Evolutionary conservation across 441 rosid species (phyloP), one percentile per base, ranked within the genome.

Genomic region (Gossypium schwendimanii): DNA sequence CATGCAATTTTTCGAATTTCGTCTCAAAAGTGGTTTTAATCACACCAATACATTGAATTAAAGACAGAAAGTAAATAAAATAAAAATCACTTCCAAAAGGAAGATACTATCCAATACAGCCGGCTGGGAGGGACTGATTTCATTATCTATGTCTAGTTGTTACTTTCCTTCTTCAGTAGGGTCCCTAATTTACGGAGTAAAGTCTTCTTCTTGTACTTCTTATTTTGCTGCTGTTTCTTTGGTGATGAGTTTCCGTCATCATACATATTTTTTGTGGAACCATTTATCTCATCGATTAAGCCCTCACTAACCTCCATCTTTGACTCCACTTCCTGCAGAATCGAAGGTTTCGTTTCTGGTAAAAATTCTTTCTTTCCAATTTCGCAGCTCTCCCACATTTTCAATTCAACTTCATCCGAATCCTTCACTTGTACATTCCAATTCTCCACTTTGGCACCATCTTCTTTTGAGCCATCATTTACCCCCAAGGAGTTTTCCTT

Each of bases 361-460:
- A 4, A 28, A 28, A 28, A 28, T 79, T 95, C 99, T 80, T 86
- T 91, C 94, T 89, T 94, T 76, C 92, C 98, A 63, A 91, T 88
- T 78, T 87, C 90, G 89, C 97, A 92, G 83, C 97, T 91, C 80
- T 95, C 97, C 98, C 93, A 91, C 98, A 92, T 91, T 77, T 91
- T 92, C 73, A 79, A 91, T 70, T 89, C 91, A 23, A 75, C 88
- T 75, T 89, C 91, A 15, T 83, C 90, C 0, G 98, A 84, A 71
- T 92, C 86, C 77, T 84, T 84, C 0, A 76, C 79, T 73, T 88
- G 84, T 52, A 86, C 90, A 78, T 85, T 87, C 69, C 36, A 73
- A 62, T 78, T 83, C 73, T 78, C 86, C 59, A 49, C 28, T 70
- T 85, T 79, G n/a, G 77, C 73, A 28, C 39, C 70, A 18, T 17